These are phyloP conservation scores for Cyclotella choctawhatcheeana DNA, from an alignment of 108 stramenopile species.

Conservation along the genomic window DNA sequence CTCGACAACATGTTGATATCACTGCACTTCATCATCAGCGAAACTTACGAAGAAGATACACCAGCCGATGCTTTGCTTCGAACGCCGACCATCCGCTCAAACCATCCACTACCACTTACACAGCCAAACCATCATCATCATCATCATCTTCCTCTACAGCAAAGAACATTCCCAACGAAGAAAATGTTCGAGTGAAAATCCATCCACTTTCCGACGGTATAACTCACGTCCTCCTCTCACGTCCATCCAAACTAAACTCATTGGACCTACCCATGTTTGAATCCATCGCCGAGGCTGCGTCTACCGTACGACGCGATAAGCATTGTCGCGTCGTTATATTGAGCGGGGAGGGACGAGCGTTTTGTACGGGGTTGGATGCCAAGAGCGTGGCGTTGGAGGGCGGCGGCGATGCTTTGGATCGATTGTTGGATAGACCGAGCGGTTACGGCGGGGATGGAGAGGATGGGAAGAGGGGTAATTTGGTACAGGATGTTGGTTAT, in stretches of 20 bases:
- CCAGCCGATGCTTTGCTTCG: no score
- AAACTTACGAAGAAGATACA: no score
- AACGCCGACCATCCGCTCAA: no score
- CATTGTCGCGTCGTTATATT: conserved; percentile 72
- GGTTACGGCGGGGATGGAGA: conserved; percentile 55
- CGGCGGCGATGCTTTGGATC: conserved; percentile 24
- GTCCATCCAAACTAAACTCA: conserved; percentile 81
- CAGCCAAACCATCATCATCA: no score
- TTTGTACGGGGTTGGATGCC: conserved; percentile 89
- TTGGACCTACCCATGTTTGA: conserved; percentile 85
- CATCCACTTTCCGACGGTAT: conserved; percentile 42
- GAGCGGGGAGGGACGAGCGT: conserved; percentile 79
- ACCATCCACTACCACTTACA: no score
- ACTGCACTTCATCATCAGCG: no score
- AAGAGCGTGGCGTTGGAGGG: conserved; percentile 51
- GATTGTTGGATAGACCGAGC: conserved; percentile 66
- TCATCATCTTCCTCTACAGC: neutral
- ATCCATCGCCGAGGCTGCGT: conserved; percentile 70
- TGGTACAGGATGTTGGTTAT: conserved; percentile 88
- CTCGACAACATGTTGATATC: no score
- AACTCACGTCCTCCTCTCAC: conserved; percentile 65
- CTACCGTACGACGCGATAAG: conserved; percentile 48
- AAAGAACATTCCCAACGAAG: conserved; percentile 1
- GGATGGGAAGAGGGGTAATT: conserved; percentile 65
- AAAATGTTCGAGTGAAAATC: conserved; percentile 32